Base-by-base conservation (phyloP, 352 stramenopile species). In the Phytophthora uliginosa region DNA sequence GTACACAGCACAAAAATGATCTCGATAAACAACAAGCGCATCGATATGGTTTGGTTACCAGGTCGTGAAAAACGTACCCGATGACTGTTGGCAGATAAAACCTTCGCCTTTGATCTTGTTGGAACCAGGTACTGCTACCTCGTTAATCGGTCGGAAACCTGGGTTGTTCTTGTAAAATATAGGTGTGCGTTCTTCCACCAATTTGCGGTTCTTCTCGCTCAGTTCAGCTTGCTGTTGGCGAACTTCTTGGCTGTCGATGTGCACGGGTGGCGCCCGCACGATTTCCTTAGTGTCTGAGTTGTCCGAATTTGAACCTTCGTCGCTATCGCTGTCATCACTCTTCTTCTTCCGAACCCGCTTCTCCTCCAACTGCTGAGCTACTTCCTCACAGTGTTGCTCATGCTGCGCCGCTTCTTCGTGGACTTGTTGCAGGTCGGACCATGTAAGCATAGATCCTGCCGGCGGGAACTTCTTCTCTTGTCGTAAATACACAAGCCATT, bases 121-220 rank as follows among this genome's bases (percentile, higher is more conserved):
- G 47, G 20, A 70, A 63, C 45, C 77, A 58, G 45, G 55, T 9
- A 58, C 52, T 20, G 69, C 78, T 59, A 24, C 50, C 18, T 89
- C 74, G 5, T 73, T 79, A 51, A 93, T 78, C 13, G 71, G 71
- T 28, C 76, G 59, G 58, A 96, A 94, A 4, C 71, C 76, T 22
- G 86, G 87, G 31, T 96, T 96, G 60, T 91, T 90, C 64, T 84
- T 77, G 69, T 91, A 91, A 53, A 96, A 96, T 52, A 93, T 85
- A 9, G 76, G 66, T 18, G 69, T 86, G 6, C 85, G 83, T 33
- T 92, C 82, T 40, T 82, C 77, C 42, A 93, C 84, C 20, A 92
- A 63, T 52, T 83, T 79, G 6, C 71, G 56, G 36, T 92, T 93
- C 55, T 87, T 81, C 9, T 73, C 59, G 36, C 83, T 71, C 31